Base-by-base conservation (phyloP, 495 filamentous ascomycete species). In the Xylona heveae region DNA sequence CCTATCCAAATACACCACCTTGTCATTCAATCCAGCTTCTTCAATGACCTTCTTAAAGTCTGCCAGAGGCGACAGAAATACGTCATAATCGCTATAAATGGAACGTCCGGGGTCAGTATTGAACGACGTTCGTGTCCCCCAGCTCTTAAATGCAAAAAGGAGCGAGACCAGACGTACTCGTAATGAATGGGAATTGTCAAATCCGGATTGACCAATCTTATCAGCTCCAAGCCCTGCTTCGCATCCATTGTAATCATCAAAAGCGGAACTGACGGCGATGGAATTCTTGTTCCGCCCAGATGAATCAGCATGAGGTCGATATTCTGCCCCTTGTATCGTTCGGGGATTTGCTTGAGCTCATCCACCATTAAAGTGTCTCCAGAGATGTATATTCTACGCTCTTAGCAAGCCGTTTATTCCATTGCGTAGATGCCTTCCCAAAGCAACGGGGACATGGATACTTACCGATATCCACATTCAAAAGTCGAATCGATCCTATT, bases 161-260 rank as follows among this genome's bases (percentile, higher is more conserved):
- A 19, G 27, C 10, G 19, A 27, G n/a, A 28, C 12, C 12, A 20
- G 6, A 46, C 52, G 30, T 38, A 49, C 52, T 78, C 71, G 47
- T 62, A 74, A 44, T 78, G 73, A 13, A 77, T 60, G 20, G 71
- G 74, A n/a, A 78, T 63, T 22, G 66, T 72, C 25, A 76, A 35
- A 21, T 75, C 67, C 25, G 74, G 67, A 9, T 68, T 50, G 1
- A 78, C 52, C 23, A 76, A 30, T 38, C 53, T 44, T 46, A 78
- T 64, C 35, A 76, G 46, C 51, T 68, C 40, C 4, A 75, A 40
- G 0, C 74, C 70, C 48, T 74, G 64, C 46, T 53, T 50, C 6
- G 59, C 74, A 39, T 78, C 73, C 75, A 78, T 79, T 0, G 68
- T 76, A n/a, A 76, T 62, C 69, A 74, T 75, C 6, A 77, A 32